Evolutionary conservation across 2,329 filamentous ascomycete species (phyloP).

Genomic region (Fonsecaea nubica): DNA sequence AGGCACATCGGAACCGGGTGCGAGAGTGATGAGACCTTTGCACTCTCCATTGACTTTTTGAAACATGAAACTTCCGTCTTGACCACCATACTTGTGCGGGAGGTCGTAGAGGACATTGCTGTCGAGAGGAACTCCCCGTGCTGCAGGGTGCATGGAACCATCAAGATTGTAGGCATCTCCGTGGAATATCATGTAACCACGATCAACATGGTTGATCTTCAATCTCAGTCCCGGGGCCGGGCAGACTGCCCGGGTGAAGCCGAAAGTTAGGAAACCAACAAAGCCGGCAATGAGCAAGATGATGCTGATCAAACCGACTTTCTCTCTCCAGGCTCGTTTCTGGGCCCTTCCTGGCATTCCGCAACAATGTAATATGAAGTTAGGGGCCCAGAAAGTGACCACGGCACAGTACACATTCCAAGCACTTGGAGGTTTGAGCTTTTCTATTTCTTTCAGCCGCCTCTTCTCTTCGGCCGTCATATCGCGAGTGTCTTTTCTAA

Average conservation of each 20-base stretch:
- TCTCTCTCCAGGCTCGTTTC: slow-evolving; percentile 93
- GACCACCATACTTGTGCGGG: slow-evolving; percentile 79
- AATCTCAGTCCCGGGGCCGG: slow-evolving; percentile 73
- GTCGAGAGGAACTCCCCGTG: slow-evolving; percentile 74
- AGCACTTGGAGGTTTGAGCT: slow-evolving; percentile 78
- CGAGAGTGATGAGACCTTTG: slow-evolving; percentile 82
- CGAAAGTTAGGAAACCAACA: slow-evolving; percentile 95
- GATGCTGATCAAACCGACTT: slow-evolving; percentile 94
- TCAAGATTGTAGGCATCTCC: slow-evolving; percentile 86
- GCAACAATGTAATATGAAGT: slow-evolving; percentile 82
- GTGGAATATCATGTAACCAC: slow-evolving; percentile 94
- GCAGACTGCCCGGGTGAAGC: slow-evolving; percentile 90
- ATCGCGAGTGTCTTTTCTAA: slow-evolving; percentile 65
- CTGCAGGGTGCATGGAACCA: slow-evolving; percentile 76
- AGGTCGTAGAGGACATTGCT: slow-evolving; percentile 88
- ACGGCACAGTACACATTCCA: slow-evolving; percentile 97
- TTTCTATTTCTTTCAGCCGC: slow-evolving; percentile 65
- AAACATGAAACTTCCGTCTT: slow-evolving; percentile 95
- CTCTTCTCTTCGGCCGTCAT: slow-evolving; percentile 66
- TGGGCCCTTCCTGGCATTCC: slow-evolving; percentile 85
- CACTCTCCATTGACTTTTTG: slow-evolving; percentile 98
- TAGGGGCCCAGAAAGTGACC: slow-evolving; percentile 92
- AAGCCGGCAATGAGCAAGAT: slow-evolving; percentile 85
- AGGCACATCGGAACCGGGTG: slow-evolving; percentile 76
- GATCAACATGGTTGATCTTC: slow-evolving; percentile 79